Percentiles rank a stretch among this genome's conserved stretches.
Conservation (phyloP, 2,329 filamentous ascomycete species). For the Ceratocystis papillata region DNA sequence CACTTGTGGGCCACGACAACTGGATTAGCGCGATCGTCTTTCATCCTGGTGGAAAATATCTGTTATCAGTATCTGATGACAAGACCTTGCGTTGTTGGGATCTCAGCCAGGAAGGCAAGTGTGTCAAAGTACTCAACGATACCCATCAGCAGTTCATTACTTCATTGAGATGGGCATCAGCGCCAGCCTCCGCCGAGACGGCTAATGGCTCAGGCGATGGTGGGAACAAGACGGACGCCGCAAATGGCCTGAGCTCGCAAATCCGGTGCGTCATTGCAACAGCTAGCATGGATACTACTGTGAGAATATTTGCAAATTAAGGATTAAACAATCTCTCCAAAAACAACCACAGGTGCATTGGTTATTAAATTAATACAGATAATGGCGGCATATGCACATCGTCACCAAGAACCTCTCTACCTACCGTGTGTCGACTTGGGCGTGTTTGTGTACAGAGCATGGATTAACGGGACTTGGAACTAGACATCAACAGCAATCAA, state of each 20-base stretch:
- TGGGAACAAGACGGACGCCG: conserved; percentile 30
- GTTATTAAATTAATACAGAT: neutral
- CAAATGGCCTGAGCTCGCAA: conserved; percentile 43
- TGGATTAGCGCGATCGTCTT: conserved; percentile 83
- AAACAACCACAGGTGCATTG: neutral
- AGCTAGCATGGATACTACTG: conserved; percentile 67
- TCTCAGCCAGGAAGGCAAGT: conserved; percentile 76
- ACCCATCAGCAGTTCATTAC: conserved; percentile 77
- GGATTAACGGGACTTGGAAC: neutral
- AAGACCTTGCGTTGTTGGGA: conserved; percentile 94
- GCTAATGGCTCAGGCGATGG: conserved; percentile 34
- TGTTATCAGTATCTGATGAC: conserved; percentile 78
- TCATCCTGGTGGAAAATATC: conserved; percentile 83
- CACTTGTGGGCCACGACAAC: conserved; percentile 79
- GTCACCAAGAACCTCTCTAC: neutral
- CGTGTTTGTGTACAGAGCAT: neutral
- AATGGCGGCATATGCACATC: neutral
- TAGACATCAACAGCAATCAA: neutral
- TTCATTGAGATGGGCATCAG: conserved; percentile 79
- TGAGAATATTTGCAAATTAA: conserved; percentile 61
- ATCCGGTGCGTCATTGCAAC: conserved; percentile 78
- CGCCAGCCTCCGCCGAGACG: conserved; percentile 33
- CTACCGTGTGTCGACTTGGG: neutral
- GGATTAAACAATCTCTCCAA: neutral
- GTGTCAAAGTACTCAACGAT: conserved; percentile 69